Conservation (phyloP, 352 stramenopile species). For the Peronosclerospora sorghi region DNA sequence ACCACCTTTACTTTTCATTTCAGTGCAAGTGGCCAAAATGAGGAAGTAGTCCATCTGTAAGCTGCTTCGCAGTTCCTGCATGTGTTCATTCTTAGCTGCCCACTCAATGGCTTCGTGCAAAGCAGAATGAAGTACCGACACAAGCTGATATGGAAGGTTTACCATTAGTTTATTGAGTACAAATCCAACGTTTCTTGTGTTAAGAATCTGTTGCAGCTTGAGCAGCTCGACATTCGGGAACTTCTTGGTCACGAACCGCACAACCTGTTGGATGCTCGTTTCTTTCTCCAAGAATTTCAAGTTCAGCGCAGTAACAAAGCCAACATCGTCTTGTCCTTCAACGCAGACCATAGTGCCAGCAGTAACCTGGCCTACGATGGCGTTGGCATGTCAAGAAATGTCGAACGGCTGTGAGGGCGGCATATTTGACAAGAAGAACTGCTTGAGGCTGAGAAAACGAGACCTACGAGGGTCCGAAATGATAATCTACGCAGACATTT, state of each 20-base stretch:
- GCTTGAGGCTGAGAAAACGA: conserved; percentile 82
- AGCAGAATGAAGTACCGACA: conserved; percentile 65
- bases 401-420: conserved; percentile 68
- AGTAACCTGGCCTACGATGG: no score
- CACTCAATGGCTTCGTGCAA: conserved; percentile 82
- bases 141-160: conserved; percentile 79
- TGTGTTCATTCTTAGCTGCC: conserved; percentile 64
- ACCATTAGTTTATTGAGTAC: conserved; percentile 80
- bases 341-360: no score
- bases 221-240: conserved; percentile 34
- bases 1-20: conserved; percentile 35
- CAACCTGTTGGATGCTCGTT: no score
- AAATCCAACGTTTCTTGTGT: conserved; percentile 45
- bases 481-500: conserved; percentile 67
- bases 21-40: conserved; percentile 51
- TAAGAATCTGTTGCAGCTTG: no score
- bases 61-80: conserved; percentile 38
- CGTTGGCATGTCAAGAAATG: conserved; percentile 63
- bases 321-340: conserved; percentile 81
- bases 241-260: conserved; percentile 71
- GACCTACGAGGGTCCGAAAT: conserved; percentile 68
- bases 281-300: conserved; percentile 36
- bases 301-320: conserved; percentile 73
- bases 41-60: conserved; percentile 81
- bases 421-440: conserved; percentile 69